Percentiles rank a stretch among this genome's conserved stretches.
Conservation (phyloP, 805 yeast genomes). For the Candida odintsovae region DNA sequence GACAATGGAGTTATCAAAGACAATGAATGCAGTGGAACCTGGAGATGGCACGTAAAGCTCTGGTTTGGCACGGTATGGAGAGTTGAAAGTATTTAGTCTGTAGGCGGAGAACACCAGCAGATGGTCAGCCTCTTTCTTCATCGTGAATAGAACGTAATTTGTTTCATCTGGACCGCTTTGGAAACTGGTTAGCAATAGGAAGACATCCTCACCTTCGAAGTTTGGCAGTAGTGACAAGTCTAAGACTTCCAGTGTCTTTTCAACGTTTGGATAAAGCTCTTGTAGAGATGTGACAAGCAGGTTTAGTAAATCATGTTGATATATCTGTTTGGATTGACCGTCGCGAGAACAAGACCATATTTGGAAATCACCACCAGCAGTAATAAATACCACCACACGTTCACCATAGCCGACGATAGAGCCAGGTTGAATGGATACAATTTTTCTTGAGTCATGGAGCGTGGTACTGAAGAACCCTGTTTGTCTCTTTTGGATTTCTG, state of each 20-base stretch:
- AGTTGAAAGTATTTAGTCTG: slow-evolving; percentile 46
- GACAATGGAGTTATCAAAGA: slow-evolving; percentile 55
- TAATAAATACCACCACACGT: slow-evolving; percentile 34
- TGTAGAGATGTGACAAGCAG: slow-evolving; percentile 35
- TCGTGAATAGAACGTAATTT: slow-evolving; percentile 46
- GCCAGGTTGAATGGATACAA: slow-evolving; percentile 56
- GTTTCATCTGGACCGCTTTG: slow-evolving; percentile 22
- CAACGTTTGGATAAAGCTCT: slow-evolving; percentile 47
- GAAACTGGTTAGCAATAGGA: slow-evolving; percentile 41
- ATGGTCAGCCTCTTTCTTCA: slow-evolving; percentile 45
- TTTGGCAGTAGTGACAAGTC: slow-evolving; percentile 52
- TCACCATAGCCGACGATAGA: slow-evolving; percentile 45
- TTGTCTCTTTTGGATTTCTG: slow-evolving; percentile 24
- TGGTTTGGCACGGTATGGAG: slow-evolving; percentile 34
- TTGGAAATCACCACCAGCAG: slow-evolving; percentile 39
- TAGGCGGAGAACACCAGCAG: slow-evolving; percentile 59
- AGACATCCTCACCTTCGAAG: slow-evolving; percentile 31
- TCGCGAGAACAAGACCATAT: slow-evolving; percentile 44
- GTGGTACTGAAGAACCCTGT: slow-evolving; percentile 29
- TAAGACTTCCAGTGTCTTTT: slow-evolving; percentile 44
- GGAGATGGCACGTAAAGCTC: slow-evolving; percentile 52
- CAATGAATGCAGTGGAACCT: slow-evolving; percentile 52
- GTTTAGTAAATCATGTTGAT: slow-evolving; percentile 31
- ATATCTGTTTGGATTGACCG: slow-evolving; percentile 34
- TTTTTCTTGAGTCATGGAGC: slow-evolving; percentile 29